Base-by-base conservation (phyloP, 139 green algal species). In the Asterochloris sp. region DNA sequence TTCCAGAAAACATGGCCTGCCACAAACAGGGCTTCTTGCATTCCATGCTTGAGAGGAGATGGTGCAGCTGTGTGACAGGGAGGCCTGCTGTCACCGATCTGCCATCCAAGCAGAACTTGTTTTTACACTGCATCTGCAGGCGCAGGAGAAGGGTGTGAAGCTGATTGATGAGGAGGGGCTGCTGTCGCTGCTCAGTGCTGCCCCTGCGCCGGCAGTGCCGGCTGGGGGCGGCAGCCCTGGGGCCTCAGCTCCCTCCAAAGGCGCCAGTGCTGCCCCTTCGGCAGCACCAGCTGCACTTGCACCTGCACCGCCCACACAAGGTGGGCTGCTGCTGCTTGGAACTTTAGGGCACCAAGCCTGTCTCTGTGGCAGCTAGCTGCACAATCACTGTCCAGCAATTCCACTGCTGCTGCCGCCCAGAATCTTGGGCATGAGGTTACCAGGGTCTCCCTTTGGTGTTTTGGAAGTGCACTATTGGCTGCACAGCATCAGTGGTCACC, bases 161-260 rank as follows among this genome's bases (percentile, higher is more conserved):
- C 29, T 98, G 15, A 95, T 98, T 12, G 90, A 97, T 75, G 95
- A 98, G 84, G 91, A 96, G 71, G 94, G 95, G 16, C 87, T 98
- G 21, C 93, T 98, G 67, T 79, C 83, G 0, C 85, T 98, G 28
- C 88, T 97, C 38, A n/a, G 63, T 0, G 93, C 94, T 21, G 80
- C 89, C 73, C 76, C 82, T n/a, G 47, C 82, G 0, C 28, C 76
- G 14, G 64, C 85, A 67, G 80, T 64, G 16, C 66, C 38, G 38
- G 38, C 78, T 27, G 62, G 54, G 17, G 60, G 69, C n/a, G 29
- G 77, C 12, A 13, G 26, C 9, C 12, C 74, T 23, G 73, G 23
- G 67, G 73, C 73, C 10, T 28, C 82, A 69, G 69, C 61, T 54
- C 68, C 13, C n/a, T 11, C 62, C 68, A 12, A 38, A 76, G 27